These are phyloP conservation scores for Ensete glaucum DNA, from an alignment of 176 grass and related monocot species.

Conservation along the genomic window DNA sequence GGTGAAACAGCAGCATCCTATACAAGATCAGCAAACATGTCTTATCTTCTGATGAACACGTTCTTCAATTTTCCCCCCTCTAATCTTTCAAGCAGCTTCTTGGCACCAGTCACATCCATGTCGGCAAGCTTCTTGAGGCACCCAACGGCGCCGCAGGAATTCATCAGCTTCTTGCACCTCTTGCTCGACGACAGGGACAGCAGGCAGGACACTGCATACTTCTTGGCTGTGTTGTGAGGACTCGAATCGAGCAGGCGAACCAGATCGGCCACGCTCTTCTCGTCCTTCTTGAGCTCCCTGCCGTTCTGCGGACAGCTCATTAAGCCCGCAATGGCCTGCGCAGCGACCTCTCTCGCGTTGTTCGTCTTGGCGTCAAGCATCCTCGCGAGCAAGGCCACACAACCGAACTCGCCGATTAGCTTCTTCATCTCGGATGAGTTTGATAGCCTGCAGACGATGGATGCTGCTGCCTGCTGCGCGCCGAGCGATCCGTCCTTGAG, in stretches of 20 bases:
- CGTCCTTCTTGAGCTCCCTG: conserved; percentile 12
- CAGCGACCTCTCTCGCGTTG: neutral
- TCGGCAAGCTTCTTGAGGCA: conserved; percentile 10
- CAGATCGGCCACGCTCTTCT: neutral
- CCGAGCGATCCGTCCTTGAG: conserved; percentile 16
- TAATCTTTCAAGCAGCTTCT: conserved; percentile 15
- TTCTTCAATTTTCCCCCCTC: conserved; percentile 1
- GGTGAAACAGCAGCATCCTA: no score
- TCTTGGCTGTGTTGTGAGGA: conserved; percentile 9
- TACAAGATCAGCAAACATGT: neutral
- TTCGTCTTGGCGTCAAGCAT: conserved; percentile 14
- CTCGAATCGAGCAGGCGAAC: conserved; percentile 7
- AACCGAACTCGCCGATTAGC: conserved; percentile 3
- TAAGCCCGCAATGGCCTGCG: conserved; percentile 6
- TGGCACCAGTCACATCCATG: conserved; percentile 8
- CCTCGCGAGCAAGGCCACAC: neutral
- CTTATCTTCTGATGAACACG: conserved; percentile 8
- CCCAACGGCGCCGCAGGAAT: conserved; percentile 12
- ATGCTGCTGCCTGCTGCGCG: conserved; percentile 7
- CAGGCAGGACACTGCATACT: conserved; percentile 8
- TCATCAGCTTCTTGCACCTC: conserved; percentile 24
- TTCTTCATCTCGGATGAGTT: conserved; percentile 2
- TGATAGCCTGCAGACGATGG: conserved; percentile 8
- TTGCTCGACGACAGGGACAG: conserved; percentile 10
- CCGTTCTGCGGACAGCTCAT: conserved; percentile 7